A percentile compares a stretch with the other conserved stretches of the same genome.
Conservation (phyloP, 345 rosid genomes). For the Brassica rapa region DNA sequence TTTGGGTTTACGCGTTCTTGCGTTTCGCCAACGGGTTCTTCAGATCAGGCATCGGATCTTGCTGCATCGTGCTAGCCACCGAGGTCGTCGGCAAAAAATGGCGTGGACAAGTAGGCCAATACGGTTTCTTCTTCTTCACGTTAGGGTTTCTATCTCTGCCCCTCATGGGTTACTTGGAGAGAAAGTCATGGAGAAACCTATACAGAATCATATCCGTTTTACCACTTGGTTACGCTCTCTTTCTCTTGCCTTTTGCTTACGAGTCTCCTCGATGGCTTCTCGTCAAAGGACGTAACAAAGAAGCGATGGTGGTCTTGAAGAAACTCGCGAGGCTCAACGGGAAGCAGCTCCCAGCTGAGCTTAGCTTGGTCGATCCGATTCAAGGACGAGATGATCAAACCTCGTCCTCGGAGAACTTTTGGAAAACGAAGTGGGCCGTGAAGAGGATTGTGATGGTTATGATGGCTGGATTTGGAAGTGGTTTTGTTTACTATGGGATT, state of each 20-base stretch:
- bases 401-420: constrained; percentile 43
- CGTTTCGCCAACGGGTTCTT: constrained; percentile 66
- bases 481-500: constrained; percentile 73
- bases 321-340: constrained; percentile 54
- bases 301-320: constrained; percentile 55
- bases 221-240: constrained; percentile 52
- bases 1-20: constrained; percentile 64
- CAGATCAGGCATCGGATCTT: constrained; percentile 64
- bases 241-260: constrained; percentile 52
- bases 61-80: constrained; percentile 71
- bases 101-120: constrained; percentile 78
- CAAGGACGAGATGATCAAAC: constrained; percentile 1
- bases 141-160: constrained; percentile 71
- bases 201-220: constrained; percentile 53
- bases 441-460: constrained; percentile 53
- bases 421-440: constrained; percentile 69
- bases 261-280: constrained; percentile 89
- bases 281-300: constrained; percentile 51
- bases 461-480: constrained; percentile 64
- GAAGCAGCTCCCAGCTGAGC: constrained; percentile 48
- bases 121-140: constrained; percentile 75
- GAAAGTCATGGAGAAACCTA: constrained; percentile 58
- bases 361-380: constrained; percentile 46
- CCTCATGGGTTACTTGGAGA: constrained; percentile 56
- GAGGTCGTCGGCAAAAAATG: constrained; percentile 73